These are phyloP conservation scores for Heracleum sosnowskyi DNA, from an alignment of 129 eudicot species.

Conservation along the genomic window DNA sequence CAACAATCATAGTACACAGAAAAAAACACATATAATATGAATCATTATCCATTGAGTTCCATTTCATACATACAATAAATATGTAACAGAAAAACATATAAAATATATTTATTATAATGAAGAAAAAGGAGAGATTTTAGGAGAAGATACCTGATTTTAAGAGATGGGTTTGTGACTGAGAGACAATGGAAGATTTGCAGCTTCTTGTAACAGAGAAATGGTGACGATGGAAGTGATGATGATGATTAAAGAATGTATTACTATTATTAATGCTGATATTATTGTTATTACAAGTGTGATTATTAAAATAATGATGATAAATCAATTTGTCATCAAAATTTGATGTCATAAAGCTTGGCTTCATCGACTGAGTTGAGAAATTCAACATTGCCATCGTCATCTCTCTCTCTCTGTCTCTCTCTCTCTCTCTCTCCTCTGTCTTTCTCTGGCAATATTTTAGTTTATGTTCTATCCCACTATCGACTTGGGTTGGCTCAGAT, in stretches of 20 bases:
- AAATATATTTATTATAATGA: neutral
- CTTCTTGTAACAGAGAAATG: neutral
- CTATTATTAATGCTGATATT: neutral
- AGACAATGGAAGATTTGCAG: neutral
- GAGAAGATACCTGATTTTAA: neutral
- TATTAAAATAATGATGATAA: neutral
- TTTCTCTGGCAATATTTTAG: constrained; percentile 8
- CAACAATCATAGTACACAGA: neutral
- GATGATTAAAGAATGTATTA: neutral
- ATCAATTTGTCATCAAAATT: neutral
- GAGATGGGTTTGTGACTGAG: constrained; percentile 1
- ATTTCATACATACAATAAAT: neutral
- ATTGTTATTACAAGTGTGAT: neutral
- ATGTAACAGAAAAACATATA: neutral
- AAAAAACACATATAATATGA: neutral
- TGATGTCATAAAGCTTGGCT: neutral
- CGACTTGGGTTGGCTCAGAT: constrained; percentile 14
- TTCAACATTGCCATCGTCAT: constrained; percentile 1
- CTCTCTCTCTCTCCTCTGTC: neutral
- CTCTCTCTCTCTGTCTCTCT: neutral
- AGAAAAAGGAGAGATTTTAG: neutral
- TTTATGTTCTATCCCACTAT: constrained; percentile 7
- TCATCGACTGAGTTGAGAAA: neutral
- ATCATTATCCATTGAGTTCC: neutral
- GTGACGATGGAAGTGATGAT: neutral